phyloP scores from a whole-genome alignment of 2,329 filamentous ascomycete species.

The Scedosporium dehoogii region DNA sequence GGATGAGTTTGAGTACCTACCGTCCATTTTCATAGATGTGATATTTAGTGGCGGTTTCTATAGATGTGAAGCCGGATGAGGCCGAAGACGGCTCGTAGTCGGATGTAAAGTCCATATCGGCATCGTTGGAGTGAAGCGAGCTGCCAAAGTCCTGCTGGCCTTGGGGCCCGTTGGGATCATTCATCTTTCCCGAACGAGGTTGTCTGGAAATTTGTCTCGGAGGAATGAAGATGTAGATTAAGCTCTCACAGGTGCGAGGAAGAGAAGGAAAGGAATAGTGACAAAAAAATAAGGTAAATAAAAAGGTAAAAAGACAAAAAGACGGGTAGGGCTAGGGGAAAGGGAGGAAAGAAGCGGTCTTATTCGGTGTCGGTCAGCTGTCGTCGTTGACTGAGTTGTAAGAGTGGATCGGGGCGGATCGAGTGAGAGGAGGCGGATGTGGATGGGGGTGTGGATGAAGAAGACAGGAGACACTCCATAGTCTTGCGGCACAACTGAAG shows the following conservation, averaged over 20 bases:
- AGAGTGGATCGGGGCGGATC: not conserved
- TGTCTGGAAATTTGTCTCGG: not conserved
- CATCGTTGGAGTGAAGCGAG: not conserved
- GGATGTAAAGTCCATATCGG: constrained; percentile 20
- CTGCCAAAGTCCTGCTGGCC: not conserved
- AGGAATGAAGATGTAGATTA: too few species aligned
- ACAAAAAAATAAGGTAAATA: too few species aligned
- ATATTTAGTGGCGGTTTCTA: constrained; percentile 21
- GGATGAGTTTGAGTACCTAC: too few species aligned
- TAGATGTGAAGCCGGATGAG: constrained; percentile 30
- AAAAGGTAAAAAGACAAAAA: too few species aligned
- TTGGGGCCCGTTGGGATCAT: not conserved
- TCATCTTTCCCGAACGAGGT: not conserved
- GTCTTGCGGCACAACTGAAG: not conserved
- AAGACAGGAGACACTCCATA: not conserved
- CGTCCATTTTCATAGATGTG: constrained; percentile 28
- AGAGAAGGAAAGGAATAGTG: too few species aligned
- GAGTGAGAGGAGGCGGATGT: not conserved
- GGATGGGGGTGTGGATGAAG: not conserved
- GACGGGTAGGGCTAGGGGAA: not conserved
- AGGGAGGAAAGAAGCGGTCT: not conserved
- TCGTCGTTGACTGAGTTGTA: not conserved
- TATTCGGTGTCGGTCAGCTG: not conserved
- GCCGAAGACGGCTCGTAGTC: constrained; percentile 27
- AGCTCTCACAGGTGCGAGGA: too few species aligned